Evolutionary conservation across 192 early-diverging fungal genomes (phyloP), one percentile per base, ranked within the genome.

Genomic region (Backusella sp.): DNA sequence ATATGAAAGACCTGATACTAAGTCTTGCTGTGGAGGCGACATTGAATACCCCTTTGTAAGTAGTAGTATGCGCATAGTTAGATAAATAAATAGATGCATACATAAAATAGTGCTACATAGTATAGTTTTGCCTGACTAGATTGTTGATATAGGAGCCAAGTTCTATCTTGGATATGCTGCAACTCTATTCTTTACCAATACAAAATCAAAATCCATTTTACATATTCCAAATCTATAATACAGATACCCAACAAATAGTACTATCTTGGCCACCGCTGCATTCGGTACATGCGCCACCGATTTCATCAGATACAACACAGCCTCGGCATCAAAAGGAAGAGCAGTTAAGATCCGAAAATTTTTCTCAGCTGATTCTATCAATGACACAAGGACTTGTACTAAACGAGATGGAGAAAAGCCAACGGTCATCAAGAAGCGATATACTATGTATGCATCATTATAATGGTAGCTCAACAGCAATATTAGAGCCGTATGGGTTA

Each of bases 111-210:
- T 14, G 56, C 56, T 62, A 4, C 56, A 12, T 23, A 28, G 9
- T 28, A 62, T 62, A 21, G 19, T 56, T 53, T 56, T 21, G 8
- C n/a, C 21, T 56, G 21, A 56, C 53, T 56, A 14, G 23, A 14
- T 62, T 62, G 11, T 62, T 62, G 12, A 21, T 62, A 62, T 62
- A 62, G 56, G 56, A 62, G 23, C 56, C 56, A 62, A 62, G 56
- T 62, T 28, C 56, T 1, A 62, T 62, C 56, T 28, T 62, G 12
- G 28, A 62, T 62, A 62, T 23, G 4, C 56, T 62, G 1, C 56
- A 62, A 28, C 56, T 11, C n/a, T 62, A 62, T 28, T 62, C 56
- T 26, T 28, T 28, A 62, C 56, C 56, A 14, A 62, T 28, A 26
- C 56, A 62, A 14, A 62, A 62, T 4, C 56, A 62, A 28, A 62